A percentile compares a stretch with the other conserved stretches of the same genome.
Conservation (phyloP, 345 rosid species). For the Syzygium grande region DNA sequence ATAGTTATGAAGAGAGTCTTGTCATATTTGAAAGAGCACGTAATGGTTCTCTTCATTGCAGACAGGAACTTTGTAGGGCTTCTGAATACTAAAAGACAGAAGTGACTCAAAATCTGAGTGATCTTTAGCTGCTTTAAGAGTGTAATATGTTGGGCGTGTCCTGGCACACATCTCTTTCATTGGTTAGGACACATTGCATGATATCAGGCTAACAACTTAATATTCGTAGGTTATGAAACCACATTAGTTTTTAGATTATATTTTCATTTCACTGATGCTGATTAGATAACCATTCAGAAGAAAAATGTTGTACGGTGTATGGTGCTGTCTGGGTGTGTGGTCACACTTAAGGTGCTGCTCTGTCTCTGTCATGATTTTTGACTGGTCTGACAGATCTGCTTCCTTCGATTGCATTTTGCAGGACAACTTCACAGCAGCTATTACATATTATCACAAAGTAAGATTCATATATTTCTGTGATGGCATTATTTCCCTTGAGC, state of each 20-base stretch:
- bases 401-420: conserved; percentile 18
- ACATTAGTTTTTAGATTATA: neutral
- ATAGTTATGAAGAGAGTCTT: neutral
- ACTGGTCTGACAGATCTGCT: neutral
- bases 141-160: neutral
- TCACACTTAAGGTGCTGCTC: neutral
- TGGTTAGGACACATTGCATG: neutral
- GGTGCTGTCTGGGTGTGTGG: neutral
- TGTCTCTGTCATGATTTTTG: neutral
- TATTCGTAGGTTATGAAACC: neutral
- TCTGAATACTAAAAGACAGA: neutral
- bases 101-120: neutral
- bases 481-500: neutral
- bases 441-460: conserved; percentile 85
- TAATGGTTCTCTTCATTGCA: neutral
- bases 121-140: neutral
- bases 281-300: neutral
- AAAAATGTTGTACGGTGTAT: neutral
- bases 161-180: neutral
- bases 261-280: neutral
- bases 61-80: neutral
- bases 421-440: conserved; percentile 79
- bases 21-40: neutral
- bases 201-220: neutral
- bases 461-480: neutral